Base-by-base conservation (phyloP, 352 stramenopile genomes). In the Pythium myriotylum region DNA sequence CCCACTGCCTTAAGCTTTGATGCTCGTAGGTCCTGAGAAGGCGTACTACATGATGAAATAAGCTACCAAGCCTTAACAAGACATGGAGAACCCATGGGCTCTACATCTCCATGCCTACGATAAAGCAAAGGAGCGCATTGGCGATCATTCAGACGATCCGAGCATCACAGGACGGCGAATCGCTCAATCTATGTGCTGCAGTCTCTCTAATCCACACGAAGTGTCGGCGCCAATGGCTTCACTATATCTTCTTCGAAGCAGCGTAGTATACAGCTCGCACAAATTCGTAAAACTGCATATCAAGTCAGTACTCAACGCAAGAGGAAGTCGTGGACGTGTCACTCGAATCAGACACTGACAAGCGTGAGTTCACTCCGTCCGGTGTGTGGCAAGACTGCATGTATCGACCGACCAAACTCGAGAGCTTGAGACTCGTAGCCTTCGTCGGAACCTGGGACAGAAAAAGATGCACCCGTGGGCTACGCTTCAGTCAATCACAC, bases 31-130 rank as follows among this genome's bases (percentile, higher is more conserved):
- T 7, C 27, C 22, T 2, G 42, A 62, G 12, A 62, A 62, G 42
- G 55, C 55, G 0, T 55, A 54, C 45, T 62, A 62, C 45, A 62
- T 62, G 54, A 62, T 62, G 42, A 62, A 54, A n/a, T 62, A 62
- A 37, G 32, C 54, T 4, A 48, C 55, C 24, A 62, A 62, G 35
- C 14, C n/a, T 4, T 45, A 55, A 16, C 17, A 48, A 16, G 20
- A 1, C 2, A n/a, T 55, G 3, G 55, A 62, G 46, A 61, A 61
- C 27, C 37, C 20, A 3, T 4, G 14, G 2, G 42, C n/a, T 17
- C 19, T 61, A 16, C 54, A 61, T 22, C 17, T 61, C 3, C 5
- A 61, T 35, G 54, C 54, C 2, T 61, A 19, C n/a, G 54, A 61
- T n/a, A 61, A 61, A 19, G 41, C 54, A 1, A 26, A 24, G 17